These are phyloP conservation scores for Pichia sp. DNA, from an alignment of 1,139 yeast species.

Conservation along the genomic window DNA sequence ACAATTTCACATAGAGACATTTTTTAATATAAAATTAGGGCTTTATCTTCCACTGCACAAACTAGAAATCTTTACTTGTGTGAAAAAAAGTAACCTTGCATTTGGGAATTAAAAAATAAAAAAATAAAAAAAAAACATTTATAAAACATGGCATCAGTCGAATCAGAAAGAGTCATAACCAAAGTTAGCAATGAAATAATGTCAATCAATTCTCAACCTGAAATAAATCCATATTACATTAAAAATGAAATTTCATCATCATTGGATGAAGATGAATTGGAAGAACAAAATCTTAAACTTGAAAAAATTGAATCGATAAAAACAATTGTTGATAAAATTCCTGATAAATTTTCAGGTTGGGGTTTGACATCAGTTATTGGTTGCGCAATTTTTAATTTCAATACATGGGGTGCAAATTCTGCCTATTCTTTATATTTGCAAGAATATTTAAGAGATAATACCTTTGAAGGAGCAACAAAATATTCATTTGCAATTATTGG, in stretches of 20 bases:
- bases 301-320: constrained; percentile 2
- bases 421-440: constrained; percentile 52
- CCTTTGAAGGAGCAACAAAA: constrained; percentile 44
- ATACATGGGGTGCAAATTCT: constrained; percentile 62
- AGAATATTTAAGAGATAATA: constrained; percentile 37
- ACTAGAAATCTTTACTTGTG: too few relatives aligned
- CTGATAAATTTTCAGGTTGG: constrained; percentile 35
- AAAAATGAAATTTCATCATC: background rate
- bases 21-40: too few relatives aligned
- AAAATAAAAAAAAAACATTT: too few relatives aligned
- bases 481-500: constrained; percentile 56
- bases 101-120: too few relatives aligned
- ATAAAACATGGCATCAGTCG: too few relatives aligned
- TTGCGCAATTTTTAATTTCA: constrained; percentile 32
- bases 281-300: background rate
- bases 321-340: constrained; percentile 20
- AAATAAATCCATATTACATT: background rate
- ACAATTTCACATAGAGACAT: too few relatives aligned
- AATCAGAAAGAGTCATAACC: too few relatives aligned
- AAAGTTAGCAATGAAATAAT: too few relatives aligned
- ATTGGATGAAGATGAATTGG: too few relatives aligned
- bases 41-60: too few relatives aligned
- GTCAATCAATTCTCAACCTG: background rate
- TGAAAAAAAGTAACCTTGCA: too few relatives aligned
- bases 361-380: constrained; percentile 44